Base-by-base conservation (phyloP, 495 filamentous ascomycete species). In the Trichocladium antarcticum region DNA sequence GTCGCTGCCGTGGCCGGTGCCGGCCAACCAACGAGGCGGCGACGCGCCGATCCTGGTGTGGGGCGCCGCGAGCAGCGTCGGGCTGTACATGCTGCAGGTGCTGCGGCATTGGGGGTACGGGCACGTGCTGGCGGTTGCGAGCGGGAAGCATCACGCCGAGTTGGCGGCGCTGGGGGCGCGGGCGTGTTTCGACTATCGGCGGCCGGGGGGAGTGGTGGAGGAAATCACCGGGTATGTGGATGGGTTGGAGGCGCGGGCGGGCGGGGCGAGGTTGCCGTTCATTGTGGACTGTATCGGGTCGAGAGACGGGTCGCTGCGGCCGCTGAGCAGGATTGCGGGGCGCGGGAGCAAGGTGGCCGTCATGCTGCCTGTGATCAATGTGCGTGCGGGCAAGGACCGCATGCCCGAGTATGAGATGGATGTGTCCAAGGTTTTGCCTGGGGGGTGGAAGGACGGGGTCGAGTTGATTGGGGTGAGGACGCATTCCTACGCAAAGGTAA, bases 231-330 rank as follows among this genome's bases (percentile, higher is more conserved):
- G 34, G 17, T 52, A 61, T 40, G 46, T 54, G 0, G 49, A 49
- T 11, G 27, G 29, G 1, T 8, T 27, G 24, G 11, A 38, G n/a
- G 31, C 29, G n/a, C 22, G 6, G 14, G 15, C 11, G 14, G 38
- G 4, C 2, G 24, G 41, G 11, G 59, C 63, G 6, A 50, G 40
- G 16, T 57, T 76, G 37, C 65, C 67, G 24, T 62, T 65, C 31
- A 62, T 78, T 7, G 44, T 79, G 19, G 75, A 79, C 56, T 77
- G 74, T 57, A 78, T 79, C 43, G 75, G 74, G 6, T 72, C 67
- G 0, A 54, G 58, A 34, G 47, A 62, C 3, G 68, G 70, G 8
- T 67, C 66, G 14, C 46, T 76, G 24, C 47, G 42, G 6, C 69
- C 68, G 1, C 51, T 77, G 28, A 55, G 65, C 10, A 68, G 63